Evolutionary conservation across 345 rosid genomes (phyloP), one percentile per base, ranked within the genome.

Genomic region (Eucalyptus camaldulensis): DNA sequence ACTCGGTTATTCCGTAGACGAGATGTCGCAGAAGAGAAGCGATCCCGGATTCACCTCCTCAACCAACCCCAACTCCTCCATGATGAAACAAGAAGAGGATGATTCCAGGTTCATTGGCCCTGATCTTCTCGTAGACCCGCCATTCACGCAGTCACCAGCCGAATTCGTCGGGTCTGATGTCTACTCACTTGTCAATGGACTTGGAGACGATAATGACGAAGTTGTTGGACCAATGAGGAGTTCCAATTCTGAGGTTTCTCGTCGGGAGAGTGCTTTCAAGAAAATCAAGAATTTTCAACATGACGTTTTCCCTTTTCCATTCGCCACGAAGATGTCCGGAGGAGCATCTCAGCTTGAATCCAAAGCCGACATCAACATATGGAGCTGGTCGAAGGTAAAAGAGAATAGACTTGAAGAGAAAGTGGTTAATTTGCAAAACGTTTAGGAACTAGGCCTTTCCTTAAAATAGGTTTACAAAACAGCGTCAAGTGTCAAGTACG

Each of bases 1-100:
- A 69, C 13, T 69, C 5, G 1, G 24, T 37, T 17, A 22, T 2
- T 72, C 6, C 0, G 12, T 1, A 69, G 25, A 69, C 0, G 24
- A 69, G 44, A 17, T 33, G 25, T 69, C 8, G 25, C 44, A 69
- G 1, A 19, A 31, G 80, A 17, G 21, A 4, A 33, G 21, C 13
- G 2, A 33, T 69, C 11, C 4, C 2, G 1, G 12, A 16, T 19
- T 69, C 80, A 67, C 7, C 43, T 17, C 10, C 7, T 4, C 80
- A 8, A 31, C 12, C 5, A 9, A 17, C 22, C 80, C 13, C 24
- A 17, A 33, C 12, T 33, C 19, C 44, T 69, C 37, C 24, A 1
- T 10, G 40, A 69, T 69, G 44, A 13, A 69, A 37, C 25, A 69
- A 33, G 81, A 37, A 72, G 27, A 72, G 81, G 8, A 10, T 72